Evolutionary conservation across 1,139 yeast genomes (phyloP).

Genomic region (Kluyveromyces sp.): DNA sequence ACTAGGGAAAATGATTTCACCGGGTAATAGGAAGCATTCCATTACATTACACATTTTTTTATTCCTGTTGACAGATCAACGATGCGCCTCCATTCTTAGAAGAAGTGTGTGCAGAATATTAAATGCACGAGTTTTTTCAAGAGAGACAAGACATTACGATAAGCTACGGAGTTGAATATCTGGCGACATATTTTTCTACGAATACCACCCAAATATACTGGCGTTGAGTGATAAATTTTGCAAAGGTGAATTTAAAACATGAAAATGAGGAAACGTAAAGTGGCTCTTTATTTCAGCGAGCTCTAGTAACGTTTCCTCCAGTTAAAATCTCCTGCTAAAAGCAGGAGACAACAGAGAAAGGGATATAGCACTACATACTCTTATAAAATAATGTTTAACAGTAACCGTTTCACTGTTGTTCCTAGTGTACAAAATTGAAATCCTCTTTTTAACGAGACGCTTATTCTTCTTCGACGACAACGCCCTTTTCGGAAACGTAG

Average conservation of each 20-base stretch:
- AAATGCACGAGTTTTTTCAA: too few species aligned
- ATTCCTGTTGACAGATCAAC: too few species aligned
- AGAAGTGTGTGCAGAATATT: too few species aligned
- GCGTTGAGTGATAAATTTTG: too few species aligned
- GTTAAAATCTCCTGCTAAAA: constrained; percentile 1
- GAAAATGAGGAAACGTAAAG: constrained; percentile 13
- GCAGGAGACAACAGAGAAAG: not conserved
- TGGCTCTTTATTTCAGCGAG: constrained; percentile 28
- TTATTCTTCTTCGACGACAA: constrained; percentile 45
- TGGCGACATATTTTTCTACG: not conserved
- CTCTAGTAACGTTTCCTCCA: constrained; percentile 26
- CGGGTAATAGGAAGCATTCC: too few species aligned
- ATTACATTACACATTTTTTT: too few species aligned
- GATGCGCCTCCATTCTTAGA: too few species aligned
- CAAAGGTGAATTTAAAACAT: not conserved
- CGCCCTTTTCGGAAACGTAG: constrained; percentile 96
- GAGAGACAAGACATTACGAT: too few species aligned
- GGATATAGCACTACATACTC: not conserved
- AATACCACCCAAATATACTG: too few species aligned
- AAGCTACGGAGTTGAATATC: too few species aligned
- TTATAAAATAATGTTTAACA: not conserved
- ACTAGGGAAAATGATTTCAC: too few species aligned
- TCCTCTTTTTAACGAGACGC: not conserved
- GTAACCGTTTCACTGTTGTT: not conserved
- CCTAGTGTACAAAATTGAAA: constrained; percentile 1